A percentile compares a stretch with the other conserved stretches of the same genome.
Evolutionary conservation across 768 basidiomycete species (phyloP).

Genomic region (Suillus lakei): DNA sequence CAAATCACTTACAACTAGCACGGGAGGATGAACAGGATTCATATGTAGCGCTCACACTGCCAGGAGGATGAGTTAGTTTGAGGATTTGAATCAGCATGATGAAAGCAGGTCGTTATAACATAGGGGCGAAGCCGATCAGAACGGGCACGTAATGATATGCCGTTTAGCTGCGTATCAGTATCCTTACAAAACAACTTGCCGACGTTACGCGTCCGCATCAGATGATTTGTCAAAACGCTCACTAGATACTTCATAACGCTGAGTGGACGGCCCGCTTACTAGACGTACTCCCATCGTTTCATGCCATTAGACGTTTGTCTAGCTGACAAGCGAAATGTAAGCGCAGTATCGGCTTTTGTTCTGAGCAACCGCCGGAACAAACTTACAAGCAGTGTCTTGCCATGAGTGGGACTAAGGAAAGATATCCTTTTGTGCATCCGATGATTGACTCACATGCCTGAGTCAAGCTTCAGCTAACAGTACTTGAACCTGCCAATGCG

Average conservation of each 20-base stretch:
- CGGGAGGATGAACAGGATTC: conserved; percentile 4
- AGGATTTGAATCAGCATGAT: not conserved
- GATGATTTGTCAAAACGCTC: conserved; percentile 16
- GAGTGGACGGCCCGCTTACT: too few relatives aligned
- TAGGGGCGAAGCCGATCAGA: not conserved
- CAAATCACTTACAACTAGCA: conserved; percentile 5
- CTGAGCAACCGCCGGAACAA: too few relatives aligned
- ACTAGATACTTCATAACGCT: conserved; percentile 18
- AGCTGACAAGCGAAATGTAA: too few relatives aligned
- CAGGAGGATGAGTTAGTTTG: not conserved
- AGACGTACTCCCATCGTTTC: too few relatives aligned
- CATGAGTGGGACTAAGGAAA: too few relatives aligned
- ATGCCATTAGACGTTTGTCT: too few relatives aligned
- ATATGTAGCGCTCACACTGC: not conserved
- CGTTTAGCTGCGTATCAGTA: not conserved
- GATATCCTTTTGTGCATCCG: too few relatives aligned
- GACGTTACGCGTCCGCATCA: not conserved
- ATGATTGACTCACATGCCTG: too few relatives aligned
- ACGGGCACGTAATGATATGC: not conserved
- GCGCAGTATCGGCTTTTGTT: too few relatives aligned
- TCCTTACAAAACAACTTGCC: not conserved
- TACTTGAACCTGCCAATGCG: too few relatives aligned
- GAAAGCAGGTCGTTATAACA: not conserved
- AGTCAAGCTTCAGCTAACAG: too few relatives aligned
- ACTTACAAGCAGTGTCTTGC: too few relatives aligned